Conservation (phyloP, 495 filamentous ascomycete species). For the Hypomontagnella monticulosa region DNA sequence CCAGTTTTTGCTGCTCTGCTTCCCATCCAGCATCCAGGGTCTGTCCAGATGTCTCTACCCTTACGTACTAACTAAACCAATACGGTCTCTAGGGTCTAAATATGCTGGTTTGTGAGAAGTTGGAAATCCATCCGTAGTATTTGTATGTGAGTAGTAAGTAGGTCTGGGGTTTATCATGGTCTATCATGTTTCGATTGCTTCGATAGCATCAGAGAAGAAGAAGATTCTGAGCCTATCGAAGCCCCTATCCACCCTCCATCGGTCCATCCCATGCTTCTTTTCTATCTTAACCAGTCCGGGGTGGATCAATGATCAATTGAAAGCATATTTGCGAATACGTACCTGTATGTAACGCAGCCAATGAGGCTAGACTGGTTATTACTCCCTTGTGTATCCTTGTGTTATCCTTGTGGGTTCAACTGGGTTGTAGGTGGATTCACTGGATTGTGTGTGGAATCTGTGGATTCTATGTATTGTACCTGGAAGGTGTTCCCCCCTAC, state of each 20-base stretch:
- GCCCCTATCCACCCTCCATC: constrained; percentile 5
- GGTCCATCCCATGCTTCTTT: constrained; percentile 20
- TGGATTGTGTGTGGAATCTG: too few relatives aligned
- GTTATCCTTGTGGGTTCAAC: too few relatives aligned
- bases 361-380: constrained; percentile 34
- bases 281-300: constrained; percentile 23
- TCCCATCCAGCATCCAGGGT: neutral
- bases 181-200: neutral
- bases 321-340: neutral
- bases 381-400: too few relatives aligned
- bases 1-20: constrained; percentile 18
- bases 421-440: too few relatives aligned
- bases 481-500: neutral
- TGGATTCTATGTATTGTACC: too few relatives aligned
- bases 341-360: constrained; percentile 30
- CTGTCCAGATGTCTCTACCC: neutral
- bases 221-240: too few relatives aligned
- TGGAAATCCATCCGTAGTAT: neutral
- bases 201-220: neutral
- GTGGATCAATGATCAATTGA: too few relatives aligned
- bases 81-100: neutral
- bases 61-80: neutral
- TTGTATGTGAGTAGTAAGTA: constrained; percentile 12
- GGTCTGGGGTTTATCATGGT: too few relatives aligned
- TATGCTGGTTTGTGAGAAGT: neutral